phyloP scores from a whole-genome alignment of 768 basidiomycete species.

The Amanita brunnescens region DNA sequence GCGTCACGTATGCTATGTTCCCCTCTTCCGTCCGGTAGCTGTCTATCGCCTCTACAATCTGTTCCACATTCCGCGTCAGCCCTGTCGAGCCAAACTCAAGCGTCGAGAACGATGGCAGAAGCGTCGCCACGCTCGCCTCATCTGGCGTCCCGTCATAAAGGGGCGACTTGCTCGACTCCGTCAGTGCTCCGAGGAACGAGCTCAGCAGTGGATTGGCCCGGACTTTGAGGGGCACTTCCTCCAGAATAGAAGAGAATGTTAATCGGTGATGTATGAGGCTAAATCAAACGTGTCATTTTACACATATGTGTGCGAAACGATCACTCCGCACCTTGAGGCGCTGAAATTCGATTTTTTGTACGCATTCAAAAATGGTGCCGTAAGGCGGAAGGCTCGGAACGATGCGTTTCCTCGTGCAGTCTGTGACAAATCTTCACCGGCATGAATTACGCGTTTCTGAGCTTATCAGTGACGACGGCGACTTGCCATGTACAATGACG shows the following conservation, averaged over 20 bases:
- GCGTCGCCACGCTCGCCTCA: conserved; percentile 27
- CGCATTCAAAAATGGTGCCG: conserved; percentile 70
- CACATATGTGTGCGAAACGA: neutral
- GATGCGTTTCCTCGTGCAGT: conserved; percentile 77
- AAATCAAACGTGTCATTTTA: conserved; percentile 4
- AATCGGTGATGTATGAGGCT: conserved; percentile 76
- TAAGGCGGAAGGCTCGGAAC: conserved; percentile 84
- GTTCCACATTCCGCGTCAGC: conserved; percentile 70
- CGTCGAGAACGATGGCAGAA: conserved; percentile 55
- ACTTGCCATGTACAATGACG: conserved; percentile 74
- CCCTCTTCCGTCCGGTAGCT: conserved; percentile 85
- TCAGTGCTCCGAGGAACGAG: conserved; percentile 66
- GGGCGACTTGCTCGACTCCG: conserved; percentile 34
- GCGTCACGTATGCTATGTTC: conserved; percentile 79
- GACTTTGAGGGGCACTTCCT: conserved; percentile 79
- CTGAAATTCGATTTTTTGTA: conserved; percentile 81
- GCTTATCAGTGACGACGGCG: conserved; percentile 3
- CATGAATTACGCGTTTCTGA: conserved; percentile 5
- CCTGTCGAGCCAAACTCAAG: conserved; percentile 66
- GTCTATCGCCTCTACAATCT: conserved; percentile 80
- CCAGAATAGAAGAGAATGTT: conserved; percentile 79
- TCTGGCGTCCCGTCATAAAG: conserved; percentile 30
- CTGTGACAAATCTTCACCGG: conserved; percentile 58
- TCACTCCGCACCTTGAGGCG: conserved; percentile 53
- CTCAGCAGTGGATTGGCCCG: conserved; percentile 73